phyloP scores from a whole-genome alignment of 306 rosid species.

The Acmispon strigosus region DNA sequence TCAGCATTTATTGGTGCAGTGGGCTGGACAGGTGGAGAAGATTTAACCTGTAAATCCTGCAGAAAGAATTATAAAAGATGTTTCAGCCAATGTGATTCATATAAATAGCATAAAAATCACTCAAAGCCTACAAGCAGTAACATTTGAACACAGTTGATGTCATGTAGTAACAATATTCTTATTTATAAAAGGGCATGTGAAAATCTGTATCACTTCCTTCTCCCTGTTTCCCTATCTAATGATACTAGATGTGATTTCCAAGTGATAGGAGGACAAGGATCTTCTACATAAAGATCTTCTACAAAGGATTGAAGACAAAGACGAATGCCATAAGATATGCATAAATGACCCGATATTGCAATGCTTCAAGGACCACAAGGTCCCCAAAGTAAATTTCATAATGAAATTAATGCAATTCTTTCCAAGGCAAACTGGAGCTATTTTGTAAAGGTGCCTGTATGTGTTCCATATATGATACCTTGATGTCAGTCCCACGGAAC shows the following conservation, averaged over 20 bases:
- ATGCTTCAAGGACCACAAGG: background rate
- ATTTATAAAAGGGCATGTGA: background rate
- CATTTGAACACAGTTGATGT: background rate
- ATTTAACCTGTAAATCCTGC: slow-evolving; percentile 90
- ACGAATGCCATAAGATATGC: slow-evolving; percentile 12
- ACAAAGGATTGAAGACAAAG: background rate
- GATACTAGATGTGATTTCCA: background rate
- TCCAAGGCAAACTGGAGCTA: background rate
- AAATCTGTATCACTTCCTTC: background rate
- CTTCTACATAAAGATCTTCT: background rate
- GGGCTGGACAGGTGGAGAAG: slow-evolving; percentile 77
- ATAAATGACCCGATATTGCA: background rate
- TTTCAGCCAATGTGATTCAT: slow-evolving; percentile 4
- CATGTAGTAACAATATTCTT: background rate
- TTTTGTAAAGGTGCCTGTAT: background rate
- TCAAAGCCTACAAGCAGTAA: background rate
- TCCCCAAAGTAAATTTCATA: background rate
- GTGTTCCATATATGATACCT: slow-evolving; percentile 39
- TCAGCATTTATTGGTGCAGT: slow-evolving; percentile 54
- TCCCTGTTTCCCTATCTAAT: background rate
- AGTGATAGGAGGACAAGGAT: background rate
- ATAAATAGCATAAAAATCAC: background rate
- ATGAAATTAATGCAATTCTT: background rate
- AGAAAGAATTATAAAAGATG: slow-evolving; percentile 11
- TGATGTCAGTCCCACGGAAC: slow-evolving; percentile 91